phyloP scores from a whole-genome alignment of 352 stramenopile species.

The Phytophthora colocasiae region DNA sequence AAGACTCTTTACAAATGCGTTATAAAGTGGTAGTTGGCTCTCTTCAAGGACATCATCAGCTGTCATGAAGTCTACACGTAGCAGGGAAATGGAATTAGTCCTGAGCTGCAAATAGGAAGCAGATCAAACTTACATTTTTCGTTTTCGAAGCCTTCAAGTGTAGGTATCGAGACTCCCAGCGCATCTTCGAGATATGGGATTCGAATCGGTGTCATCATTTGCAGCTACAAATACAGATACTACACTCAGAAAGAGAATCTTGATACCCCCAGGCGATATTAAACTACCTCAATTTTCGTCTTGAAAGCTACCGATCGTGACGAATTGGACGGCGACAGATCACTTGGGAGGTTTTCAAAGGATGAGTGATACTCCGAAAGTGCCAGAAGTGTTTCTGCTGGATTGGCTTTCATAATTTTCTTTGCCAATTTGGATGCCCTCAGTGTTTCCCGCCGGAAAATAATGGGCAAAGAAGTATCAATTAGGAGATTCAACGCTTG shows the following conservation, averaged over 20 bases:
- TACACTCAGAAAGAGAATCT: too few species aligned
- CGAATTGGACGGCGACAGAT: conserved; percentile 31
- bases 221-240: conserved; percentile 44
- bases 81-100: neutral
- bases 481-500: conserved; percentile 88
- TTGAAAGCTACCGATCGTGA: conserved; percentile 69
- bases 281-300: conserved; percentile 80
- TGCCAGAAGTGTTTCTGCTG: conserved; percentile 79
- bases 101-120: neutral
- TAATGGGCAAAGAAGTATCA: conserved; percentile 76
- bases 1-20: conserved; percentile 70
- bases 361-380: conserved; percentile 86
- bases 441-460: conserved; percentile 68
- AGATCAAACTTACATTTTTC: conserved; percentile 58
- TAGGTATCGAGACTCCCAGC: conserved; percentile 76
- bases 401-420: conserved; percentile 86
- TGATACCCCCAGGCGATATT: too few species aligned
- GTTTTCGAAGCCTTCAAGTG: conserved; percentile 85
- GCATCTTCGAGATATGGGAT: conserved; percentile 89
- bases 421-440: conserved; percentile 78
- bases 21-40: conserved; percentile 82
- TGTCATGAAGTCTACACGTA: conserved; percentile 76
- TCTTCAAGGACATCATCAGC: conserved; percentile 86
- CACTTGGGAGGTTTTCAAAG: conserved; percentile 66
- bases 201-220: conserved; percentile 90